Evolutionary conservation across 1,139 yeast genomes (phyloP).

Genomic region (Starmera stellimalicola): DNA sequence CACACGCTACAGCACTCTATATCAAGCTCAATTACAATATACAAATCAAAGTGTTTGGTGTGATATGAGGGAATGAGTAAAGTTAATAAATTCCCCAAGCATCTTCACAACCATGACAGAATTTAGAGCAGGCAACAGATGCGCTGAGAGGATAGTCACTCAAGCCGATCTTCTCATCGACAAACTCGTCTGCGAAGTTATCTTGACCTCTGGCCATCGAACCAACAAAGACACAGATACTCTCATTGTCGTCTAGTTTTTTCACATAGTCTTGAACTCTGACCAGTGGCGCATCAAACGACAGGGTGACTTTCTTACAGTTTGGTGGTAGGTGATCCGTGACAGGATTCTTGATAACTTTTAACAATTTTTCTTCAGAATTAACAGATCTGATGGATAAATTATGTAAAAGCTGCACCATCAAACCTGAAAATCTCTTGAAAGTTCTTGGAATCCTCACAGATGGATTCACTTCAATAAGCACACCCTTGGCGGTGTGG

Average conservation of each 20-base stretch:
- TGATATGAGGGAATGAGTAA: background rate
- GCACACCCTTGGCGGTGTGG: constrained; percentile 89
- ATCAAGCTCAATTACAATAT: too few relatives aligned
- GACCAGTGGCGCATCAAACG: constrained; percentile 86
- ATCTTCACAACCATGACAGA: constrained; percentile 98
- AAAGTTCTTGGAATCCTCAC: constrained; percentile 97
- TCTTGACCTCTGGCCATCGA: constrained; percentile 99
- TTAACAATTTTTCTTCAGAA: constrained; percentile 86
- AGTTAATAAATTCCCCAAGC: constrained; percentile 74
- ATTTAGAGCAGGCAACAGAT: constrained; percentile 95
- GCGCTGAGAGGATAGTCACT: constrained; percentile 95
- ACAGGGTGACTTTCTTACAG: constrained; percentile 85
- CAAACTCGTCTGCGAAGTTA: constrained; percentile 92
- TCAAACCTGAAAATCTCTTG: constrained; percentile 92
- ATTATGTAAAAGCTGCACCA: constrained; percentile 93
- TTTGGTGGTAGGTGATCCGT: constrained; percentile 95
- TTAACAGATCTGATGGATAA: constrained; percentile 89
- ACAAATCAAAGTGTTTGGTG: background rate
- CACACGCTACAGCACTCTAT: too few relatives aligned
- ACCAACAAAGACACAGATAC: constrained; percentile 96
- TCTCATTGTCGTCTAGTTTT: constrained; percentile 77
- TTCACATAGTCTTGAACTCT: constrained; percentile 84
- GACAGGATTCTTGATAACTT: constrained; percentile 93
- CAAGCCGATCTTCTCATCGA: constrained; percentile 92
- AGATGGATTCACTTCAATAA: constrained; percentile 90